A percentile compares a stretch with the other conserved stretches of the same genome.
Evolutionary conservation across 345 rosid species (phyloP).

Genomic region (Syzygium oleosum): DNA sequence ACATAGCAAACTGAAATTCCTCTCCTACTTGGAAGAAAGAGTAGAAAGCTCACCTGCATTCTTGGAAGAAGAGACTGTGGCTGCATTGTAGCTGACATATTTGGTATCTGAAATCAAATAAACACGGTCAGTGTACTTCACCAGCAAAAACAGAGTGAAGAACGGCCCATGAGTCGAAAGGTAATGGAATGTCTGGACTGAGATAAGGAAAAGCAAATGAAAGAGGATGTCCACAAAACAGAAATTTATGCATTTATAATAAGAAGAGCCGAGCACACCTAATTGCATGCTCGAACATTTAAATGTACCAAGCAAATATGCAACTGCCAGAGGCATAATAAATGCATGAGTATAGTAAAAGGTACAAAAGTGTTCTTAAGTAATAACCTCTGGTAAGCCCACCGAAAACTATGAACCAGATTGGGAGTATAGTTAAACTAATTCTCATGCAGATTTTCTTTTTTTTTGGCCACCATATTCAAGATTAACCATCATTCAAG

Average conservation of each 20-base stretch:
- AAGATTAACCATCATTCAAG: neutral
- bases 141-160: constrained; percentile 1
- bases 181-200: neutral
- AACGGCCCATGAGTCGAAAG: neutral
- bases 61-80: constrained; percentile 61
- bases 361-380: neutral
- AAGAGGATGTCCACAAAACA: neutral
- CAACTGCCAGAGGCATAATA: neutral
- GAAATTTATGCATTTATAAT: neutral
- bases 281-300: neutral
- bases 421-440: neutral
- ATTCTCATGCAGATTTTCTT: neutral
- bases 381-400: neutral
- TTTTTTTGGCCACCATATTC: neutral
- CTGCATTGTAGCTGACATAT: constrained; percentile 66
- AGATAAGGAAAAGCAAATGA: neutral
- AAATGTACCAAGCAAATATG: neutral
- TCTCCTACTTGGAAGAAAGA: neutral
- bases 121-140: neutral
- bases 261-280: neutral
- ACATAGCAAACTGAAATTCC: neutral
- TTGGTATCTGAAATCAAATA: constrained; percentile 53
- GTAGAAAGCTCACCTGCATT: constrained; percentile 53
- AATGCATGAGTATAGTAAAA: neutral
- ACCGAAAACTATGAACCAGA: neutral